Base-by-base conservation (phyloP, 2,329 filamentous ascomycete species). In the Cordyceps farinosa region DNA sequence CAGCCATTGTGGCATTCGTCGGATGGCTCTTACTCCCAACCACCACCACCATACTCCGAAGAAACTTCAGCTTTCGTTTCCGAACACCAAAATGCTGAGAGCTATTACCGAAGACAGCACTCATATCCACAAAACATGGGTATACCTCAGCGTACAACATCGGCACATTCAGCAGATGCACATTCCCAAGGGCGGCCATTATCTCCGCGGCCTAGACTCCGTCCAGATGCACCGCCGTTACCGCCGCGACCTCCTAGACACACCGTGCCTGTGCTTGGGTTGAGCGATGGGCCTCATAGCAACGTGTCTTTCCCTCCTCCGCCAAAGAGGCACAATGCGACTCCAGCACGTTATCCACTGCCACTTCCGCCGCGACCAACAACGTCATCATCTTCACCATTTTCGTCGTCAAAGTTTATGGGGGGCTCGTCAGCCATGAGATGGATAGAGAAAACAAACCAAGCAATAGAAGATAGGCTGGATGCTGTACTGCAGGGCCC, bases 401-500 rank as follows among this genome's bases (percentile, higher is more conserved):
- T 42, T 51, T 44, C 54, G 22, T 30, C 54, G 15, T 50, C 61
- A 2, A 71, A 70, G 38, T 66, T 75, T 15, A 74, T 77, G 53
- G 71, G 73, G 32, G 70, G 71, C 63, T 70, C 69, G 40, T 73
- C 73, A 22, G 75, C 73, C 1, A 70, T 72, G 63, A 74, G 72
- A 61, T 75, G 74, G 70, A 56, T 76, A 13, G 72, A 70, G 57
- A 77, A 73, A 68, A 76, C 74, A 32, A 72, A 71, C 30, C 70
- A 74, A 52, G 71, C 70, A 13, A 65, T 77, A 29, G 75, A 76
- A 65, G 74, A 67, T 53, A 74, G 69, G 40, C 65, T 75, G 51
- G 74, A 71, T 29, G 68, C 72, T 3, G 71, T 74, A 47, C 58
- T 73, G 52, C 72, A 74, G 27, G 47, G 54, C 22, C 38, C 36